Evolutionary conservation across 176 grass and related monocot species (phyloP).

Genomic region (Dactylis glomerata): DNA sequence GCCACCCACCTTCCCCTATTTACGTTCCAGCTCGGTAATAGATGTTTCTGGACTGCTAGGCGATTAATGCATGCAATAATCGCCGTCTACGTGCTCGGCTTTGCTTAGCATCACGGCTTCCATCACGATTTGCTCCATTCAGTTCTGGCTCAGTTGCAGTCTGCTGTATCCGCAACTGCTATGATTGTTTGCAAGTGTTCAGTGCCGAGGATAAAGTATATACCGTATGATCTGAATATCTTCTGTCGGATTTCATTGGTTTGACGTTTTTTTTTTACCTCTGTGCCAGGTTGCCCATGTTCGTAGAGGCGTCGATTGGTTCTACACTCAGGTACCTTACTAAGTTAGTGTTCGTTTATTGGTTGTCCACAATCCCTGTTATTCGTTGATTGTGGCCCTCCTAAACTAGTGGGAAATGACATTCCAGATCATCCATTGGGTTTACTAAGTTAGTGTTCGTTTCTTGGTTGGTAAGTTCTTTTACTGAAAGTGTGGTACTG

Average conservation of each 20-base stretch:
- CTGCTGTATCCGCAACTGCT: too few relatives aligned
- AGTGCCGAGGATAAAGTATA: too few relatives aligned
- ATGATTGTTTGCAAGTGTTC: too few relatives aligned
- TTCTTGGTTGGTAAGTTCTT: too few relatives aligned
- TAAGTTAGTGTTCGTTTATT: not conserved
- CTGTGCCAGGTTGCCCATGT: conserved; percentile 59
- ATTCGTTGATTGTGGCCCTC: not conserved
- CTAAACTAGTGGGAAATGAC: not conserved
- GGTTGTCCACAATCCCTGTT: not conserved
- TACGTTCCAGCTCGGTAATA: too few relatives aligned
- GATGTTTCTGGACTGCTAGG: too few relatives aligned
- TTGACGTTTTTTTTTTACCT: conserved; percentile 17
- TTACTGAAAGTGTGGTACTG: not conserved
- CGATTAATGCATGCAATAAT: too few relatives aligned
- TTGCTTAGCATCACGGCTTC: too few relatives aligned
- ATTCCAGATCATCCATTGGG: not conserved
- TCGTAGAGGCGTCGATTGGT: conserved; percentile 72
- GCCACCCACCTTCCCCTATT: not conserved
- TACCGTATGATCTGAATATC: too few relatives aligned
- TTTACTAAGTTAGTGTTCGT: too few relatives aligned
- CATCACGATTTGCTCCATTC: too few relatives aligned
- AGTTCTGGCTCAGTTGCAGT: not conserved
- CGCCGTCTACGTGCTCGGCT: too few relatives aligned
- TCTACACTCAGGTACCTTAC: conserved; percentile 71
- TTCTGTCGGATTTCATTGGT: conserved; percentile 8